phyloP scores from a whole-genome alignment of 768 basidiomycete species.

The Leccinum barrowsii region DNA sequence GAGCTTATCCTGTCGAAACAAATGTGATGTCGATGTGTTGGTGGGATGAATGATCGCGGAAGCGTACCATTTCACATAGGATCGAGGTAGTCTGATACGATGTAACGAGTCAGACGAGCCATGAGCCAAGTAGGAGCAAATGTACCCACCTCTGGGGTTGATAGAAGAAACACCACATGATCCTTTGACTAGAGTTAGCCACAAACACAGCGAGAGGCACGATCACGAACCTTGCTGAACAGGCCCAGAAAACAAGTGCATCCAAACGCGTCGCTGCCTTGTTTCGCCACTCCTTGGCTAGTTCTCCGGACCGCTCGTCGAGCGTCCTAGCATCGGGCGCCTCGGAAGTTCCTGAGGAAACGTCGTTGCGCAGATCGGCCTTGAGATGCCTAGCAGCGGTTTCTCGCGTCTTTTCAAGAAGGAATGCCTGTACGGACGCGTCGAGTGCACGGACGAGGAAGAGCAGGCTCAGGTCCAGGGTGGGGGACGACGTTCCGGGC shows the following conservation, averaged over 20 bases:
- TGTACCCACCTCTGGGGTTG: conserved; percentile 56
- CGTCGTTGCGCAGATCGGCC: neutral
- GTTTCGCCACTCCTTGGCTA: conserved; percentile 29
- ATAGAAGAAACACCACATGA: conserved; percentile 90
- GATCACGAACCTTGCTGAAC: conserved; percentile 61
- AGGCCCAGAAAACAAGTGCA: conserved; percentile 71
- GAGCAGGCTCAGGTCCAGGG: conserved; percentile 65
- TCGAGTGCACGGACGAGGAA: conserved; percentile 70
- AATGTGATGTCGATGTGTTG: neutral
- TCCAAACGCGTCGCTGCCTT: conserved; percentile 51
- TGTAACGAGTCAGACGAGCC: conserved; percentile 1
- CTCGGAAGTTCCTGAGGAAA: neutral
- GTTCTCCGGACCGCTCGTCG: conserved; percentile 19
- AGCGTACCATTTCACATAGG: conserved; percentile 61
- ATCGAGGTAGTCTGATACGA: conserved; percentile 34
- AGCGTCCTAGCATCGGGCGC: neutral
- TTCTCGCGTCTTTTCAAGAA: conserved; percentile 31
- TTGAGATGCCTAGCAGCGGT: neutral
- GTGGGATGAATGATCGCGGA: neutral
- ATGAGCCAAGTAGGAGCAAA: neutral
- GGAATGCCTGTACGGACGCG: conserved; percentile 48
- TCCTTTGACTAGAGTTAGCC: conserved; percentile 39
- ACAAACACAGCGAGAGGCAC: neutral
- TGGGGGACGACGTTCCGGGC: conserved; percentile 40
- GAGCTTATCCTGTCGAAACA: conserved; percentile 51